A percentile compares a stretch with the other conserved stretches of the same genome.
Conservation (phyloP, 768 basidiomycete species). For the Goffeauzyma gilvescens region DNA sequence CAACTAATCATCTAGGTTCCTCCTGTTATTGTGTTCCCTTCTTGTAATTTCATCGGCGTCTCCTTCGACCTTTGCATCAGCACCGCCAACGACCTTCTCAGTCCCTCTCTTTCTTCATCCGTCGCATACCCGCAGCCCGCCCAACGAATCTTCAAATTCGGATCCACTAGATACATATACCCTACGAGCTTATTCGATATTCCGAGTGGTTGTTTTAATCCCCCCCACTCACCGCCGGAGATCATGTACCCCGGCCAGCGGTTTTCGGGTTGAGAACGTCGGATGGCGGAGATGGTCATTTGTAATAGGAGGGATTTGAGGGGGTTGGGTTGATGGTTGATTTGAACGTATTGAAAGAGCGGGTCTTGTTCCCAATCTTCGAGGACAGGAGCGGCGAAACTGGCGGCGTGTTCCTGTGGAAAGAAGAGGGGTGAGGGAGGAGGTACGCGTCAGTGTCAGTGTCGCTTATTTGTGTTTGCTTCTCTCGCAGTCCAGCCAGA, state of each 20-base stretch:
- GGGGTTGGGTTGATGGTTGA: constrained; percentile 86
- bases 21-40: no score
- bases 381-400: constrained; percentile 38
- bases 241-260: constrained; percentile 32
- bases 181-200: constrained; percentile 80
- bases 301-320: constrained; percentile 79
- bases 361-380: constrained; percentile 16
- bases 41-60: no score
- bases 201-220: constrained; percentile 38
- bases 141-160: constrained; percentile 71
- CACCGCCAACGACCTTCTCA: constrained; percentile 41
- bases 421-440: no score
- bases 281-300: constrained; percentile 59
- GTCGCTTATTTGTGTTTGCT: no score
- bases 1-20: no score
- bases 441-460: no score
- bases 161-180: constrained; percentile 78
- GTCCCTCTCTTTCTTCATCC: constrained; percentile 46
- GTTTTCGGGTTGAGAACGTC: constrained; percentile 44
- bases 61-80: constrained; percentile 23
- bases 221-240: constrained; percentile 28
- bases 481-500: no score
- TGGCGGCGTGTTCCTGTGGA: constrained; percentile 54
- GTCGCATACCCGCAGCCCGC: constrained; percentile 74
- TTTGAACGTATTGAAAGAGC: constrained; percentile 33